A percentile compares a stretch with the other conserved stretches of the same genome.
Conservation (phyloP, 768 basidiomycete species). For the Leccinum rimulosum region DNA sequence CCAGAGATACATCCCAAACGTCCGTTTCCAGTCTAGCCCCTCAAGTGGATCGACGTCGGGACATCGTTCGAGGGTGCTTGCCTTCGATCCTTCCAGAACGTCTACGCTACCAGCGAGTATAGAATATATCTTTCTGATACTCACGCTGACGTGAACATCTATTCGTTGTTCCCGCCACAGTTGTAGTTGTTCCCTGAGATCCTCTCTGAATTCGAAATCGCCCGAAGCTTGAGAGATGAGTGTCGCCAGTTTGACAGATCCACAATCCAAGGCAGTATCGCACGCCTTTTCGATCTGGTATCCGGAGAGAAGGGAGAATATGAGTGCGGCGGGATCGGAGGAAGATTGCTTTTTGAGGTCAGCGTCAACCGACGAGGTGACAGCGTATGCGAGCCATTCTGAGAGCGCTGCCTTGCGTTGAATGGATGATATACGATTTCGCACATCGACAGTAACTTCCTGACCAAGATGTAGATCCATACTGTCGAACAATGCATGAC, state of each 20-base stretch:
- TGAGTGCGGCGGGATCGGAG: slow-evolving; percentile 44
- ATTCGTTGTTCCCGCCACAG: slow-evolving; percentile 81
- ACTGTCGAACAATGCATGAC: slow-evolving; percentile 83
- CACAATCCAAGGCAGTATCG: slow-evolving; percentile 66
- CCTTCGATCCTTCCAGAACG: slow-evolving; percentile 52
- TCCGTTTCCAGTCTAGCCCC: slow-evolving; percentile 91
- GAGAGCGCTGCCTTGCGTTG: slow-evolving; percentile 80
- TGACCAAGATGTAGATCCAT: slow-evolving; percentile 62
- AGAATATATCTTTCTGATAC: slow-evolving; percentile 78
- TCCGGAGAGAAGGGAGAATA: slow-evolving; percentile 81
- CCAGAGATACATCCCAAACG: slow-evolving; percentile 90
- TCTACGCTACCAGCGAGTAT: slow-evolving; percentile 76
- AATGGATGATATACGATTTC: slow-evolving; percentile 56
- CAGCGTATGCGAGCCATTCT: slow-evolving; percentile 77
- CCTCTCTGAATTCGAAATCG: slow-evolving; percentile 67
- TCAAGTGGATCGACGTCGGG: slow-evolving; percentile 60
- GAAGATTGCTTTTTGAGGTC: slow-evolving; percentile 56
- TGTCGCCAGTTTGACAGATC: slow-evolving; percentile 83
- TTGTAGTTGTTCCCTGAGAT: slow-evolving; percentile 70
- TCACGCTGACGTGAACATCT: slow-evolving; percentile 63
- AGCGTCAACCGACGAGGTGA: slow-evolving; percentile 66
- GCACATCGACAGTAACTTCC: slow-evolving; percentile 56
- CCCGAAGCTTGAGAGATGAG: slow-evolving; percentile 86
- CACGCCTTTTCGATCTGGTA: slow-evolving; percentile 86
- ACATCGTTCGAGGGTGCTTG: slow-evolving; percentile 50